Conservation (phyloP, 176 grass and related monocot species). For the Carex cristatella region DNA sequence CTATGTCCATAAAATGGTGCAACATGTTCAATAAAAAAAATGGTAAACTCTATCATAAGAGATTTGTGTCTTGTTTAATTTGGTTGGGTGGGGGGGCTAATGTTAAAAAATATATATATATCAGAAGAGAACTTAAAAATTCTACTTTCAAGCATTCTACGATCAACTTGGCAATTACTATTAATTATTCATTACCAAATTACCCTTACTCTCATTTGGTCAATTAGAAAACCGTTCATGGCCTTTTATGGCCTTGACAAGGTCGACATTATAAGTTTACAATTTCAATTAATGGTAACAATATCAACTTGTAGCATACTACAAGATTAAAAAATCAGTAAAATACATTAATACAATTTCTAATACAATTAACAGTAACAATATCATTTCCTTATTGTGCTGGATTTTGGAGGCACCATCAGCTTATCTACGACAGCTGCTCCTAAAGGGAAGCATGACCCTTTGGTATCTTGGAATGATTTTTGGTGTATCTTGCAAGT, state of each 20-base stretch:
- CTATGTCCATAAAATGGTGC: neutral
- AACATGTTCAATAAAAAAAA: neutral
- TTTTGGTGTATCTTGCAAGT: neutral
- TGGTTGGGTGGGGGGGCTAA: too few species aligned
- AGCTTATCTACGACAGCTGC: neutral
- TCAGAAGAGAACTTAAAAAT: too few species aligned
- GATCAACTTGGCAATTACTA: neutral
- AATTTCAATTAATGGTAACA: neutral
- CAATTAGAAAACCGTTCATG: neutral
- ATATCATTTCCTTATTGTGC: neutral
- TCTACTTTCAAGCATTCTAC: too few species aligned
- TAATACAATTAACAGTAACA: too few species aligned
- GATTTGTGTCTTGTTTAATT: neutral
- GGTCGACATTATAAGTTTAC: neutral
- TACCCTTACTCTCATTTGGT: neutral
- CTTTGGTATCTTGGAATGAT: neutral
- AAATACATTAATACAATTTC: neutral
- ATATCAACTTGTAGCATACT: neutral
- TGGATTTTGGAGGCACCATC: neutral
- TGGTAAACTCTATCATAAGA: neutral
- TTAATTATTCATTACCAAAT: neutral
- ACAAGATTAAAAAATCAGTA: too few species aligned
- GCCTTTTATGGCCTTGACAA: neutral
- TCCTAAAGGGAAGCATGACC: neutral
- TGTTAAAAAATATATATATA: too few species aligned